Evolutionary conservation across 208 protist genomes (phyloP).

Genomic region (Naegleria fowleri): DNA sequence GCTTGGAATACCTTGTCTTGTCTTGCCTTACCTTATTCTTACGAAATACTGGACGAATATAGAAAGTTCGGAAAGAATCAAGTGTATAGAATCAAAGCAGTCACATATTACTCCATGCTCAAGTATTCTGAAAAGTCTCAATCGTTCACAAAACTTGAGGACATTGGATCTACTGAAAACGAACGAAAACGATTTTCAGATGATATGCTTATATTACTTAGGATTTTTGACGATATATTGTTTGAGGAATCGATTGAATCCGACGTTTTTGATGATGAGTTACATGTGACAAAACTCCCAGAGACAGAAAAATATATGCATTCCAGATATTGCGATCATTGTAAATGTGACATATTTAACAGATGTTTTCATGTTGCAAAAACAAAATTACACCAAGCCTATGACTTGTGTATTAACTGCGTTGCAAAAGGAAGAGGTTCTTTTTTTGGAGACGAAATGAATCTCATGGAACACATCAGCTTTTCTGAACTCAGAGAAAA

Average conservation of each 20-base stretch:
- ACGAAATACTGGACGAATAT: background rate
- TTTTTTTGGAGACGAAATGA: background rate
- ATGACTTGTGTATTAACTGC: constrained; percentile 4
- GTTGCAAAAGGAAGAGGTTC: background rate
- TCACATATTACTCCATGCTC: background rate
- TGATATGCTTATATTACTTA: background rate
- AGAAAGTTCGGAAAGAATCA: constrained; percentile 8
- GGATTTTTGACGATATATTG: background rate
- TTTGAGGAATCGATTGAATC: background rate
- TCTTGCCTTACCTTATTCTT: background rate
- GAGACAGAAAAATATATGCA: background rate
- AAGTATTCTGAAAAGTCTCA: background rate
- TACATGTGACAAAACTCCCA: background rate
- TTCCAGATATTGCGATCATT: background rate
- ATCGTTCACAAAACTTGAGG: background rate
- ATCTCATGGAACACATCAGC: background rate
- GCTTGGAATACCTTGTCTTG: constrained; percentile 10
- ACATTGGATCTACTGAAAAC: background rate
- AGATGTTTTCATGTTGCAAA: constrained; percentile 6
- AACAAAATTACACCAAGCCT: background rate
- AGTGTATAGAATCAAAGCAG: constrained; percentile 22
- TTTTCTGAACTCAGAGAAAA: background rate
- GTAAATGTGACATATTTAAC: constrained; percentile 9
- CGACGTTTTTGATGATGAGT: background rate
- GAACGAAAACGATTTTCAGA: background rate